These are phyloP conservation scores for Ceratocystis variospora DNA, from an alignment of 2,329 filamentous ascomycete genomes.

Conservation along the genomic window DNA sequence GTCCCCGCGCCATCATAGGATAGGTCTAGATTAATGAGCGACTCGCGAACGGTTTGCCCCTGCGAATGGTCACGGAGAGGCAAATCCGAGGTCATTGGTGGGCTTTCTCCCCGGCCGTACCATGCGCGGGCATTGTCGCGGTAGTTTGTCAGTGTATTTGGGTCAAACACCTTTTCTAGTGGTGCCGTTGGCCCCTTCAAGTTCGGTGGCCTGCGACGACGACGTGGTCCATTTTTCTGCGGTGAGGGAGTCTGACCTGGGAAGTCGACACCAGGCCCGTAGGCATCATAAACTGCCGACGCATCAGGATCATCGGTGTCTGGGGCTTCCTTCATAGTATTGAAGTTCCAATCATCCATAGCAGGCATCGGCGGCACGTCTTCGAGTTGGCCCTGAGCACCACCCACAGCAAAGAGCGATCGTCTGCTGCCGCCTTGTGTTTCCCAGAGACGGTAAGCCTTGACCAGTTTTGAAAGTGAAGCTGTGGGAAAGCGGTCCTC, in stretches of 20 bases:
- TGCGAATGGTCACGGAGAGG: constrained; percentile 31
- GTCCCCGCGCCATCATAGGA: constrained; percentile 25
- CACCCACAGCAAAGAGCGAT: constrained; percentile 40
- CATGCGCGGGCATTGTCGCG: constrained; percentile 33
- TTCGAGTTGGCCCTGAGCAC: constrained; percentile 33
- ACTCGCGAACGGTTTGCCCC: constrained; percentile 29
- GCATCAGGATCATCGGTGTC: constrained; percentile 10
- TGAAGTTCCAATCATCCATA: constrained; percentile 47
- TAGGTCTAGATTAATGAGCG: constrained; percentile 35
- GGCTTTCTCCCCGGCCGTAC: constrained; percentile 27
- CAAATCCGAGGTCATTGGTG: constrained; percentile 29
- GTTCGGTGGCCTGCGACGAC: constrained; percentile 32
- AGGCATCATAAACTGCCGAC: constrained; percentile 15
- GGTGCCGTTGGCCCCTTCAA: constrained; percentile 31
- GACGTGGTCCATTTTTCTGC: constrained; percentile 22
- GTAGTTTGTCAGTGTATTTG: constrained; percentile 35
- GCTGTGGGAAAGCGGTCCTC: constrained; percentile 44
- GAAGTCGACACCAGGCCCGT: constrained; percentile 15
- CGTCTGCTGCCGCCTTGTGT: constrained; percentile 50
- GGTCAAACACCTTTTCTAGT: constrained; percentile 36
- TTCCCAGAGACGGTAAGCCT: constrained; percentile 56
- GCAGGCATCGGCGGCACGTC: constrained; percentile 26
- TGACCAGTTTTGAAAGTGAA: constrained; percentile 46
- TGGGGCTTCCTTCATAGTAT: constrained; percentile 26
- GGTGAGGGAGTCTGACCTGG: constrained; percentile 15